A percentile compares a stretch with the other conserved stretches of the same genome.
These are phyloP conservation scores for Penicillium sp. DNA, from an alignment of 2,329 filamentous ascomycete genomes.

Conservation along the genomic window DNA sequence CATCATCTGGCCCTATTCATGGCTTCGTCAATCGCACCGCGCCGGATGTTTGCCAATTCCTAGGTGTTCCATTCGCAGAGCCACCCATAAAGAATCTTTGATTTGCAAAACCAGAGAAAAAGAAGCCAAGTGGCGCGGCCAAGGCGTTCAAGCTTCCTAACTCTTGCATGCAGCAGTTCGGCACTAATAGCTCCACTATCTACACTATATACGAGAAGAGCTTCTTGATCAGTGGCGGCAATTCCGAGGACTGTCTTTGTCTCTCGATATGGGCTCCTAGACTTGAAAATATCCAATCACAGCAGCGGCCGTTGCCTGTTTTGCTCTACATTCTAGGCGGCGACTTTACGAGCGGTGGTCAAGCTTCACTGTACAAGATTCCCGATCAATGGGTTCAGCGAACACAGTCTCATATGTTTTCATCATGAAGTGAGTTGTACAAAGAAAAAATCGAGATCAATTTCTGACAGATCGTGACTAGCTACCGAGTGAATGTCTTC, in stretches of 20 bases:
- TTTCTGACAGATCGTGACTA: neutral
- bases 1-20: conserved; percentile 9
- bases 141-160: conserved; percentile 10
- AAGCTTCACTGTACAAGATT: conserved; percentile 57
- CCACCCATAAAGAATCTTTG: conserved; percentile 28
- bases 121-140: conserved; percentile 8
- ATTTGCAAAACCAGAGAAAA: conserved; percentile 22
- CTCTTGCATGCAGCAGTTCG: conserved; percentile 21
- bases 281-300: conserved; percentile 9
- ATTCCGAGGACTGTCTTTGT: conserved; percentile 52
- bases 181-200: conserved; percentile 10
- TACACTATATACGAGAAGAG: conserved; percentile 21
- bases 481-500: conserved; percentile 48
- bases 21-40: conserved; percentile 15
- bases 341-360: conserved; percentile 53
- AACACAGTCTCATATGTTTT: conserved; percentile 50
- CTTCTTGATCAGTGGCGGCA: conserved; percentile 31
- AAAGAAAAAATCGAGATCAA: too few relatives aligned
- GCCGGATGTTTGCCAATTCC: conserved; percentile 20
- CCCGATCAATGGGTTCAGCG: conserved; percentile 40
- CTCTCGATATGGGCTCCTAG: conserved; percentile 51
- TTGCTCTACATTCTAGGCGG: conserved; percentile 59
- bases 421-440: conserved; percentile 39
- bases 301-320: conserved; percentile 48
- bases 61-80: conserved; percentile 32